Conservation (phyloP, 169 alveolate species). For the Besnoitia besnoiti region DNA sequence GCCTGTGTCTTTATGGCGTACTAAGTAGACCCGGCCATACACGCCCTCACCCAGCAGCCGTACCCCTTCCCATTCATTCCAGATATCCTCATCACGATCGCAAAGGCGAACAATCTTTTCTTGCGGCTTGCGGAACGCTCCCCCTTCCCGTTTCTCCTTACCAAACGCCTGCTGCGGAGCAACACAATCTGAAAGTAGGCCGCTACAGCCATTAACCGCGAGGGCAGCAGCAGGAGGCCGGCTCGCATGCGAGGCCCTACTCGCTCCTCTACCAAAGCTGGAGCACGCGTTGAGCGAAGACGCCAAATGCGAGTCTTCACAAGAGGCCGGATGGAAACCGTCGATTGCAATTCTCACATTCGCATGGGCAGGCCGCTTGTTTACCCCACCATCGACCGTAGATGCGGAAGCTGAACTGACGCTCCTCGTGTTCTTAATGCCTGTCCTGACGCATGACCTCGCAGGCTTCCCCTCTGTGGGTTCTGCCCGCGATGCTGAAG, state of each 20-base stretch:
- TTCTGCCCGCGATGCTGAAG: too few relatives aligned
- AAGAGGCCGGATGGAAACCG: background rate
- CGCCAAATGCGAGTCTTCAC: background rate
- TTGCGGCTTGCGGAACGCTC: background rate
- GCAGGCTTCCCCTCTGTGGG: too few relatives aligned
- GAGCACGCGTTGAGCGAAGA: background rate
- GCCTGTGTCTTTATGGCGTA: constrained; percentile 32
- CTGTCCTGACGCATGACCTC: too few relatives aligned
- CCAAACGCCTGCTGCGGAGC: background rate
- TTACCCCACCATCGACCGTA: background rate
- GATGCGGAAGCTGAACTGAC: too few relatives aligned
- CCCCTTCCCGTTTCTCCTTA: background rate
- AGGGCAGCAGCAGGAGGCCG: background rate
- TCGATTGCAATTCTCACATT: background rate
- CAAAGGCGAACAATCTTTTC: constrained; percentile 11
- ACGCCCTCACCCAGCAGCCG: constrained; percentile 65
- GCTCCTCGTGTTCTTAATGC: background rate
- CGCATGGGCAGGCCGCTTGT: background rate
- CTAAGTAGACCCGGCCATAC: constrained; percentile 61
- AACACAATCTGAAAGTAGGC: background rate
- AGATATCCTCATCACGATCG: constrained; percentile 49
- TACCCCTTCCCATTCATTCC: constrained; percentile 58
- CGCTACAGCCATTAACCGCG: background rate
- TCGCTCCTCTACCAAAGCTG: background rate
- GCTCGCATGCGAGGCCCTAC: background rate